These are phyloP conservation scores for Glycine tomentella DNA, from an alignment of 306 rosid species.

Conservation along the genomic window DNA sequence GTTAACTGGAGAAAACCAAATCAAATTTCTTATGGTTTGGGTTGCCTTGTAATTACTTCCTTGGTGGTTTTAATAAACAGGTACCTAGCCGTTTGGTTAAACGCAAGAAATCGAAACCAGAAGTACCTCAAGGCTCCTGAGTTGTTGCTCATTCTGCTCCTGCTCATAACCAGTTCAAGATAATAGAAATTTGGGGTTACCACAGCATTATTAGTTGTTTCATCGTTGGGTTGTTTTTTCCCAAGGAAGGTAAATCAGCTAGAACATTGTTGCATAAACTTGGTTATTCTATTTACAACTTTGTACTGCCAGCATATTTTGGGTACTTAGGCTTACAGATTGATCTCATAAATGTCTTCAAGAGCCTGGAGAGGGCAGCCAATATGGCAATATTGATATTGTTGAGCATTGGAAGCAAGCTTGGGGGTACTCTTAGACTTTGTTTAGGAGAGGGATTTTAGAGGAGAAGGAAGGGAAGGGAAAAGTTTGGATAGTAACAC, in stretches of 20 bases:
- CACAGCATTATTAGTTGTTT: slow-evolving; percentile 75
- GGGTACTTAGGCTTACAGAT: slow-evolving; percentile 89
- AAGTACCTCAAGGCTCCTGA: slow-evolving; percentile 81
- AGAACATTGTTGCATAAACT: slow-evolving; percentile 79
- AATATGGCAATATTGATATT: slow-evolving; percentile 58
- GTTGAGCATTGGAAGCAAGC: slow-evolving; percentile 73
- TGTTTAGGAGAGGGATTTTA: too few species aligned
- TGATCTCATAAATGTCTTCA: slow-evolving; percentile 52
- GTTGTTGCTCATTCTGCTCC: slow-evolving; percentile 60
- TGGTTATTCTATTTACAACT: slow-evolving; percentile 79
- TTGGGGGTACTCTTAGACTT: slow-evolving; percentile 84
- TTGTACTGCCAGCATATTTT: slow-evolving; percentile 81
- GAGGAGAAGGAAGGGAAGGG: too few species aligned
- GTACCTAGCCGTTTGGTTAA: slow-evolving; percentile 71
- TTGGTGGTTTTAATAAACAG: slow-evolving; percentile 46
- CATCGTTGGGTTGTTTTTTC: slow-evolving; percentile 65
- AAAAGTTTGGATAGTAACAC: too few species aligned
- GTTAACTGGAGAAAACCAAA: slow-evolving; percentile 17
- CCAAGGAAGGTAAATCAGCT: slow-evolving; percentile 88
- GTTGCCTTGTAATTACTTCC: slow-evolving; percentile 4
- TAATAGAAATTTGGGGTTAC: slow-evolving; percentile 61
- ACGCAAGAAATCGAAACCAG: slow-evolving; percentile 59
- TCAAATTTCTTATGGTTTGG: slow-evolving; percentile 17
- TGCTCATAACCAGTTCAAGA: slow-evolving; percentile 63
- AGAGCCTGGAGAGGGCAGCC: slow-evolving; percentile 7